Evolutionary conservation across 2,329 filamentous ascomycete genomes (phyloP), one percentile per base, ranked within the genome.

Genomic region (Phyllosticta citriasiana): DNA sequence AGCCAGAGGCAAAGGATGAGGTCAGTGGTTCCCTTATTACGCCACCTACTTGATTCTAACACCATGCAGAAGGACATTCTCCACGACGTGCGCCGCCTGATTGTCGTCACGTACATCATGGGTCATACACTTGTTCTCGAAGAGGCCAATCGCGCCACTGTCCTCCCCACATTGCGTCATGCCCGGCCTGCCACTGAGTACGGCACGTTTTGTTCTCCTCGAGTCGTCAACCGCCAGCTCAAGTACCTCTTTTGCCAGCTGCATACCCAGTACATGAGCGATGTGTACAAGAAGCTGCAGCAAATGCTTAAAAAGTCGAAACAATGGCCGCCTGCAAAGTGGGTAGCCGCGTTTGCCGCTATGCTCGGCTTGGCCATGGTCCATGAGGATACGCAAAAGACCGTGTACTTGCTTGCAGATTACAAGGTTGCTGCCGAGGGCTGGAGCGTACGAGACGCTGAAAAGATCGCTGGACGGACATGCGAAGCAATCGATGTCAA

Each of bases 91-190:
- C 71, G 76, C 58, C 75, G 77, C 53, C 75, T 80, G 65, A 72
- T 78, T 33, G 70, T 79, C 2, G 72, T 76, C 54, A 80, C 78
- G 1, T 79, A 76, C 65, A 79, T 80, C 63, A 79, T 80, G 76
- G 74, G 73, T 33, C 78, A 77, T 64, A 76, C 77, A 4, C 67
- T 80, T 33, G 78, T 74, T 47, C 76, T 80, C 26, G 69, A 72
- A 25, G 72, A 76, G 60, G 70, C 74, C 62, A 72, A 70, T 26
- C 73, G 76, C 25, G 65, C 65, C 19, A 57, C 59, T 24, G 60
- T 56, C 8, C 60, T 62, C 51, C 72, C 71, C 27, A 73, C 73
- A 19, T 73, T 72, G 55, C 64, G 65, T 16, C 72, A 71, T 30
- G 73, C 73, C 22, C 72, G 71, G 55, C 64, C 65, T n/a, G 69